Base-by-base conservation (phyloP, 2,329 filamentous ascomycete genomes). In the Phialophora verrucosa region DNA sequence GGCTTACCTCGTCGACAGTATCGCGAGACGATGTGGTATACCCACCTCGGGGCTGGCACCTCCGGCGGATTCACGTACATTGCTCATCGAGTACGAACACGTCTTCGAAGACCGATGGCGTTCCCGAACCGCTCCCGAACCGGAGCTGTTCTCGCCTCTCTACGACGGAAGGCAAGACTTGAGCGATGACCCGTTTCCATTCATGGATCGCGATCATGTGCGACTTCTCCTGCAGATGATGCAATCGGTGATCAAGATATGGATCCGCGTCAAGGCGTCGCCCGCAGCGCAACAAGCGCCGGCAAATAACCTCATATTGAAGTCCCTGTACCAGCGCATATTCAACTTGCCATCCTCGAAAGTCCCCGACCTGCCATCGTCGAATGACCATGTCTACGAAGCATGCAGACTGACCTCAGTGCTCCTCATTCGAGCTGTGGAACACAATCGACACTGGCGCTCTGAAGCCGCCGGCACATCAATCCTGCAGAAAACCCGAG, bases 21-120 rank as follows among this genome's bases (percentile, higher is more conserved):
- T 65, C 25, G 27, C 44, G 8, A 44, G 66, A 56, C 35, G 66
- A 60, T 68, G 66, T 32, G 11, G 59, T 17, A 60, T 68, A 49
- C 66, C 66, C 2, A 56, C 50, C 1, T 42, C 59, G 3, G 66
- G 66, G 3, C 51, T 68, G 23, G 66, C 66, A 27, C 58, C 66
- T 17, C 55, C 42, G 29, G 32, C 47, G 14, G 31, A 65, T 29
- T 51, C 62, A 11, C 35, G 31, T 11, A 68, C 63, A 8, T 14
- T 56, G 12, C 23, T 65, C n/a, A 29, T 55, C 23, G 66, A 68
- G 27, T 65, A 65, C 20, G 47, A 63, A n/a, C 59, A 55, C 11
- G 35, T 65, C 8, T 65, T 68, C 25, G 63, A 68, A 56, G 66
- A 68, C 17, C 32, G 20, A 51, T 62, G 62, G 62, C 58, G 54